Evolutionary conservation across 192 early-diverging fungal genomes (phyloP), one percentile per base, ranked within the genome.

Genomic region (Backusella macrospora): DNA sequence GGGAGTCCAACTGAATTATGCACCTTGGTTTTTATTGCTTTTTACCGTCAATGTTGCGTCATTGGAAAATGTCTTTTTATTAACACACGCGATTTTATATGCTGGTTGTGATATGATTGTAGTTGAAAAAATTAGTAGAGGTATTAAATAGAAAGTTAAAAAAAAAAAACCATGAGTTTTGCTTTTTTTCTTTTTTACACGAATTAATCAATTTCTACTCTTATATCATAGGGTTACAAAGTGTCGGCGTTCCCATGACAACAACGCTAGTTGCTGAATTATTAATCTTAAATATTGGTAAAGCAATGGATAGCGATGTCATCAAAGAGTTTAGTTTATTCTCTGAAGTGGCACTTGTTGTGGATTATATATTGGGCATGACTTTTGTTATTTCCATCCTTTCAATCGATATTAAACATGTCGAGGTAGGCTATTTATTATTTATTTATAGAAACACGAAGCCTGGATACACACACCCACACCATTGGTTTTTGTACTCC

Each of bases 401-500:
- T n/a, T 91, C 93, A 1, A 92, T 95, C 65, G 92, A 95, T 86
- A 89, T 95, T 65, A 86, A 89, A n/a, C 85, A 92, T 38, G 77
- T 92, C 23, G 92, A 95, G 86, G 86, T 92, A 78, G 29, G 29
- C 2, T 34, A 59, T 40, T 64, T 48, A 6, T 45, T 34, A 59
- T 40, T 64, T 48, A 6, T 45, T 44, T n/a, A 37, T 12, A 63
- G 21, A 62, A 34, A 47, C 9, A 46, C 38, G 1, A 12, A n/a
- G 12, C 62, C 7, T 10, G 16, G 3, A 62, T 7, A 62, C 23
- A 34, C 10, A 34, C 29, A 62, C 13, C 26, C 62, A 64, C 16
- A 34, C n/a, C 29, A 65, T 65, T 3, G n/a, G 42, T 18, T 69
- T 69, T 69, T 7, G 15, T 52, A 49, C 14, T 70, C 37, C 38